These are phyloP conservation scores for Carex scoparia DNA, from an alignment of 176 grass and related monocot genomes.

Conservation along the genomic window DNA sequence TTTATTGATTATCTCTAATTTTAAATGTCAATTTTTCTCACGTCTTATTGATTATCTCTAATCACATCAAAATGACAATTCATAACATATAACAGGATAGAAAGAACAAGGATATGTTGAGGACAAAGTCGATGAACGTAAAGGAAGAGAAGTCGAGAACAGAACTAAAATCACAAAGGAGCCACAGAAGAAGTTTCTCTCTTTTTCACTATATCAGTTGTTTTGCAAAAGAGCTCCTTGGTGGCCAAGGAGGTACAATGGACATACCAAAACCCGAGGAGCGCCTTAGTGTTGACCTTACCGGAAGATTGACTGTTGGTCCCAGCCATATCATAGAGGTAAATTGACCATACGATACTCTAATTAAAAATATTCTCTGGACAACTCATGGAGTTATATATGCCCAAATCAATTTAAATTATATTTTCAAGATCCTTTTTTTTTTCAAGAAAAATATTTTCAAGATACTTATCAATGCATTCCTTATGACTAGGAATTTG, in stretches of 20 bases:
- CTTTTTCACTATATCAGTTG: conserved; percentile 62
- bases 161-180: conserved; percentile 47
- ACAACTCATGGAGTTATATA: not conserved
- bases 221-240: conserved; percentile 42
- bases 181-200: conserved; percentile 55
- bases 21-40: conserved; percentile 33
- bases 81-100: conserved; percentile 29
- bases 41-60: conserved; percentile 35
- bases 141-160: conserved; percentile 50
- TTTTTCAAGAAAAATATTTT: not conserved
- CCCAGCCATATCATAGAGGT: conserved; percentile 73
- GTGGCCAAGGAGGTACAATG: conserved; percentile 41
- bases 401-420: not conserved
- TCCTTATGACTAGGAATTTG: not conserved
- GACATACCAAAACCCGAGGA: conserved; percentile 52
- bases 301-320: conserved; percentile 47
- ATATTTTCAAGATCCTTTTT: no score
- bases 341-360: not conserved
- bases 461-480: not conserved
- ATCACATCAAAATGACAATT: conserved; percentile 51
- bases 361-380: not conserved
- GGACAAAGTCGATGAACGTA: conserved; percentile 23
- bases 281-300: conserved; percentile 49
- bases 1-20: conserved; percentile 40
- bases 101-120: conserved; percentile 43